These are phyloP conservation scores for Dittrichia graveolens DNA, from an alignment of 129 eudicot genomes.

Conservation along the genomic window DNA sequence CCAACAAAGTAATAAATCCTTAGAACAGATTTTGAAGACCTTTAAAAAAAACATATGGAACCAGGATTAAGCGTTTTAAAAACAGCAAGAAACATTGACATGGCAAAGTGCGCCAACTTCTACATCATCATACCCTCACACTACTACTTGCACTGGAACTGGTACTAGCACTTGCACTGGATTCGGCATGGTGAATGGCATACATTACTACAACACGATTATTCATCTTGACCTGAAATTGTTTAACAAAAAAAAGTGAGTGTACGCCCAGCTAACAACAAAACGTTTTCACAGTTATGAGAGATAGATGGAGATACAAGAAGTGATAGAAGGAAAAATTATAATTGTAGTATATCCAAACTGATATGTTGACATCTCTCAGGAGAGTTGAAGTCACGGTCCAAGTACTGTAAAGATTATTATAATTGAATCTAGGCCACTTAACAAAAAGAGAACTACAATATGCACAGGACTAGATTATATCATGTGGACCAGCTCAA, in stretches of 20 bases:
- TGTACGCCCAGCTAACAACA: neutral
- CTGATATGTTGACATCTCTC: too few relatives aligned
- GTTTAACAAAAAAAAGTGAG: neutral
- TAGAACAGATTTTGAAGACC: neutral
- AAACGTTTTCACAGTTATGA: too few relatives aligned
- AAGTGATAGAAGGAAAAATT: too few relatives aligned
- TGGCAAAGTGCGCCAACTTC: neutral
- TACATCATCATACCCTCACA: neutral
- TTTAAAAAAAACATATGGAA: neutral
- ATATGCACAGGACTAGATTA: neutral
- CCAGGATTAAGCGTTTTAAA: neutral
- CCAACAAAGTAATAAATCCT: constrained; percentile 17
- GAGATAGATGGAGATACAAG: too few relatives aligned
- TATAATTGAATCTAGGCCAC: neutral
- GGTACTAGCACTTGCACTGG: neutral
- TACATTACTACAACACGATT: neutral
- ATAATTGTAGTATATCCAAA: too few relatives aligned
- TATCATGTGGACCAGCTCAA: neutral
- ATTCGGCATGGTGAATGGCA: neutral
- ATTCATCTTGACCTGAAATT: neutral
- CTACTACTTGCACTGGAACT: neutral
- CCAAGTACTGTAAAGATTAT: too few relatives aligned
- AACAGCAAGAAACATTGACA: neutral
- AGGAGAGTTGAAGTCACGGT: too few relatives aligned
- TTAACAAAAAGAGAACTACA: neutral